These are phyloP conservation scores for Metschnikowia aberdeeniae DNA, from an alignment of 805 yeast species.

Conservation along the genomic window DNA sequence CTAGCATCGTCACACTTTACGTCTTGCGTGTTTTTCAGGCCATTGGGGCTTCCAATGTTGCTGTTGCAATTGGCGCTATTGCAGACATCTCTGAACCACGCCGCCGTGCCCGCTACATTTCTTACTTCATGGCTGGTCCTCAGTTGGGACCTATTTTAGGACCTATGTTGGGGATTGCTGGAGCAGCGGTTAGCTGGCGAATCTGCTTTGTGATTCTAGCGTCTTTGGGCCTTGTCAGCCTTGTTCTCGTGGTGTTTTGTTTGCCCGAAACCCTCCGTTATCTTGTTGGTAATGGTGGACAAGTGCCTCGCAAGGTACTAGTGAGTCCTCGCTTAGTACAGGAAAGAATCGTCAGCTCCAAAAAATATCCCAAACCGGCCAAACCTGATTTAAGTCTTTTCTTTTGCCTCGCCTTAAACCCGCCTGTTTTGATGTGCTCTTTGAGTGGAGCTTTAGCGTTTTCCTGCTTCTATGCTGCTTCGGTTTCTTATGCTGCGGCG, in stretches of 20 bases:
- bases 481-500: conserved; percentile 45
- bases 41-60: conserved; percentile 34
- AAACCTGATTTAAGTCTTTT: conserved; percentile 34
- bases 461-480: conserved; percentile 51
- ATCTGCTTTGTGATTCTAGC: conserved; percentile 33
- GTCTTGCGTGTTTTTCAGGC: conserved; percentile 33
- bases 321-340: conserved; percentile 29
- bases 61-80: conserved; percentile 36
- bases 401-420: conserved; percentile 32
- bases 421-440: conserved; percentile 46
- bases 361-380: conserved; percentile 42
- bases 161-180: conserved; percentile 28
- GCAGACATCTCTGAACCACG: conserved; percentile 31
- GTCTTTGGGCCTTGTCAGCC: conserved; percentile 24
- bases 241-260: conserved; percentile 22
- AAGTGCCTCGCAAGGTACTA: conserved; percentile 15
- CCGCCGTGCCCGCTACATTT: conserved; percentile 28
- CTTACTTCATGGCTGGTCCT: conserved; percentile 37
- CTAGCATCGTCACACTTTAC: conserved; percentile 27
- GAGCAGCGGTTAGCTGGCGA: conserved; percentile 28
- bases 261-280: conserved; percentile 40
- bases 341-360: conserved; percentile 17
- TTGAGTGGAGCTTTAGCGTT: conserved; percentile 48
- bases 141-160: conserved; percentile 39
- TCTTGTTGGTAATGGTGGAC: conserved; percentile 36